Evolutionary conservation across 257 asterid genomes (phyloP).

Genomic region (Nyctanthes arbortristis): DNA sequence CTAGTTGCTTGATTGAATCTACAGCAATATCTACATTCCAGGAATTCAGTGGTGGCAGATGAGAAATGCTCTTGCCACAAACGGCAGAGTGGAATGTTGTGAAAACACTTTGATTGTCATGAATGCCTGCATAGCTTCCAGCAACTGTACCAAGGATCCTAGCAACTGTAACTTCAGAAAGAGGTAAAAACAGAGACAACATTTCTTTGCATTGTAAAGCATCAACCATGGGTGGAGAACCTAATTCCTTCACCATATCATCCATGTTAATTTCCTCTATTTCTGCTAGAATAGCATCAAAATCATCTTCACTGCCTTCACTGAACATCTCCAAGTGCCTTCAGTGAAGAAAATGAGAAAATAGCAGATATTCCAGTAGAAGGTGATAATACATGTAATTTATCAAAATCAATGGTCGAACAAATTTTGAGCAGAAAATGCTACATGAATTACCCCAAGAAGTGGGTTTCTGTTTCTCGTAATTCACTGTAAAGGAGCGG

Average conservation of each 20-base stretch:
- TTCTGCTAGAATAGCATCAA: slow-evolving; percentile 85
- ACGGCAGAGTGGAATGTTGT: slow-evolving; percentile 75
- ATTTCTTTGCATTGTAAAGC: slow-evolving; percentile 84
- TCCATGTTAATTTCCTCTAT: slow-evolving; percentile 97
- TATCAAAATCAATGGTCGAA: not conserved
- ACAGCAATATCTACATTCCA: slow-evolving; percentile 83
- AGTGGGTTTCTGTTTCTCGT: slow-evolving; percentile 55
- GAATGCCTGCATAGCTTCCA: slow-evolving; percentile 65
- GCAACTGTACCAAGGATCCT: slow-evolving; percentile 77
- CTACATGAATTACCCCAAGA: slow-evolving; percentile 58
- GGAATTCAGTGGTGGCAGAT: slow-evolving; percentile 51
- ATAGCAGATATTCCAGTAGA: not conserved
- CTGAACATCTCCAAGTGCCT: slow-evolving; percentile 60
- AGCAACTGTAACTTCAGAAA: slow-evolving; percentile 76
- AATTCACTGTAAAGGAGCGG: slow-evolving; percentile 76
- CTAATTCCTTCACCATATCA: slow-evolving; percentile 85
- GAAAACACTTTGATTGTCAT: slow-evolving; percentile 67
- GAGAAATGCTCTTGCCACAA: slow-evolving; percentile 49
- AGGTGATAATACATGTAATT: not conserved
- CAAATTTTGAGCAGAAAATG: slow-evolving; percentile 3
- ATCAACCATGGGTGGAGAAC: slow-evolving; percentile 84
- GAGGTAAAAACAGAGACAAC: slow-evolving; percentile 71
- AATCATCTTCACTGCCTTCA: slow-evolving; percentile 73
- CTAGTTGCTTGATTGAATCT: slow-evolving; percentile 90
- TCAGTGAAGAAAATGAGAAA: slow-evolving; percentile 24